Evolutionary conservation across 345 rosid genomes (phyloP).

Genomic region (Streptanthus diversifolius): DNA sequence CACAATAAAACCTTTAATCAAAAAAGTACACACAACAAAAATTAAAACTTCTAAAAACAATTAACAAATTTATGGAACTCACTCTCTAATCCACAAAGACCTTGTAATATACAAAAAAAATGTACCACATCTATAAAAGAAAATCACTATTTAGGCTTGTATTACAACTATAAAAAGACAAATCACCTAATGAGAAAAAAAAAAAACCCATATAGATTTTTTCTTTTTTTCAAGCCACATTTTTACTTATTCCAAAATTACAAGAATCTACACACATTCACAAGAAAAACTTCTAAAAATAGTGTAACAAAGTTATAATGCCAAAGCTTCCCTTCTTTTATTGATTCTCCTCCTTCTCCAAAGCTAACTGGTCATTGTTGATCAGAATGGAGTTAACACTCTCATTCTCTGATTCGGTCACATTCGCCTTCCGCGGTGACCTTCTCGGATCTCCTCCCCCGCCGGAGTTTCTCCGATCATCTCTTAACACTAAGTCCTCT

Average conservation of each 20-base stretch:
- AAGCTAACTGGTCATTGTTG: constrained; percentile 33
- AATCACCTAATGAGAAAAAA: neutral
- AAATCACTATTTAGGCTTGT: constrained; percentile 2
- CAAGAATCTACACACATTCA: constrained; percentile 18
- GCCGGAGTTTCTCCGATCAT: constrained; percentile 27
- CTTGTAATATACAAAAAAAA: neutral
- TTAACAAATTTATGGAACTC: too few species aligned
- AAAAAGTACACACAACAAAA: too few species aligned
- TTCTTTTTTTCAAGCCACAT: neutral
- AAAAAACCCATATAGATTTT: constrained; percentile 1
- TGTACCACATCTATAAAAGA: neutral
- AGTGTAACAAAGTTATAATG: constrained; percentile 19
- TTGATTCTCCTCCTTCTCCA: constrained; percentile 25
- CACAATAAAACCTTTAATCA: neutral
- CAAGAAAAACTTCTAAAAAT: neutral
- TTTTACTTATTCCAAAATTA: constrained; percentile 2
- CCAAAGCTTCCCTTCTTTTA: neutral
- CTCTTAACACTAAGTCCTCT: constrained; percentile 57
- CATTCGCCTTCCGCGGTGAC: constrained; percentile 38
- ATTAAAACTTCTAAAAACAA: too few species aligned
- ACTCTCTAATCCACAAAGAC: neutral
- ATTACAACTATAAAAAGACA: neutral
- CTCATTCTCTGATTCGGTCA: constrained; percentile 61
- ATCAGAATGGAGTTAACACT: constrained; percentile 61
- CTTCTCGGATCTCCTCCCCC: constrained; percentile 46